Evolutionary conservation across 2,329 filamentous ascomycete species (phyloP).

Genomic region (Colletotrichum echinochloae): DNA sequence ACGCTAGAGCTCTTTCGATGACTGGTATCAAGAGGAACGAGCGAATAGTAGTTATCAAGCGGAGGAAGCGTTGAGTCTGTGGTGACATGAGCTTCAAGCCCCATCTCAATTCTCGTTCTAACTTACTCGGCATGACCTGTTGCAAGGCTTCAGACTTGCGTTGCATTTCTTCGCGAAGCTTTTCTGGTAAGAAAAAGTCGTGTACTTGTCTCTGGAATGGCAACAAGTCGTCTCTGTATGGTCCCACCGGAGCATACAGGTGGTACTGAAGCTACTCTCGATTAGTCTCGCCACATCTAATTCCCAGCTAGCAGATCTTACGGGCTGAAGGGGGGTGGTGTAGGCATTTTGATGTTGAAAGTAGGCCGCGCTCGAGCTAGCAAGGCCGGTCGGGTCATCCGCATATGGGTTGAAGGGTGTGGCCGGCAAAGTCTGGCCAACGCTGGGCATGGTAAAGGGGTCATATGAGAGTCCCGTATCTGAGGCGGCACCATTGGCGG

Average conservation of each 20-base stretch:
- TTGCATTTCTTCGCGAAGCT: slow-evolving; percentile 87
- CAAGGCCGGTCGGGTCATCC: slow-evolving; percentile 73
- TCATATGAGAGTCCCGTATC: slow-evolving; percentile 68
- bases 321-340: slow-evolving; percentile 69
- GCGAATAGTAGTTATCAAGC: slow-evolving; percentile 90
- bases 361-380: slow-evolving; percentile 70
- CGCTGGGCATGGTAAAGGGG: slow-evolving; percentile 71
- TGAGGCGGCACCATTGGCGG: slow-evolving; percentile 61
- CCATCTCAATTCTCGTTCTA: not conserved
- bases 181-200: slow-evolving; percentile 92
- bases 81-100: not conserved
- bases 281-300: slow-evolving; percentile 40
- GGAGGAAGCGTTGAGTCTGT: slow-evolving; percentile 74
- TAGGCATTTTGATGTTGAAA: slow-evolving; percentile 71
- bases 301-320: slow-evolving; percentile 50
- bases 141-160: slow-evolving; percentile 87
- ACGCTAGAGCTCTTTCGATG: slow-evolving; percentile 81
- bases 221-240: slow-evolving; percentile 83
- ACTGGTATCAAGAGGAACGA: slow-evolving; percentile 88
- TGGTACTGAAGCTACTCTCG: slow-evolving; percentile 82
- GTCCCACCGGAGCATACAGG: slow-evolving; percentile 87
- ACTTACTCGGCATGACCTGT: slow-evolving; percentile 83
- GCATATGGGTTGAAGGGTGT: slow-evolving; percentile 81
- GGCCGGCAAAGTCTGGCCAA: slow-evolving; percentile 63
- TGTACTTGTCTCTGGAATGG: slow-evolving; percentile 89